Conservation (phyloP, 208 protist species). For the Crithidia brevicula region DNA sequence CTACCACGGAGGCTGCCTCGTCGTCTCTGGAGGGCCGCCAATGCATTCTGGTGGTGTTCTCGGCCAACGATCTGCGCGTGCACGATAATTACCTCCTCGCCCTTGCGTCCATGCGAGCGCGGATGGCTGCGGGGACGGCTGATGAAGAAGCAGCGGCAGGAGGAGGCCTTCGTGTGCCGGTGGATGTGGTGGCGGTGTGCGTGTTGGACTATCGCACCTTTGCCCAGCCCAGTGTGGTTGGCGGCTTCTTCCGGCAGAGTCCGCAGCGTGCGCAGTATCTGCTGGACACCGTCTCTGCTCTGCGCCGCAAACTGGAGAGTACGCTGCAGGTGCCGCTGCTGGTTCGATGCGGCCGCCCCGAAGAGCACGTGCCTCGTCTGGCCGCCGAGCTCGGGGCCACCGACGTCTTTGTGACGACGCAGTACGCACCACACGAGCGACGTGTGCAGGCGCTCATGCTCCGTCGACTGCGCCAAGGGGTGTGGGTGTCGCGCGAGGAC, state of each 20-base stretch:
- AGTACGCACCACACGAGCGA: constrained; percentile 87
- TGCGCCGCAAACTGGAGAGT: constrained; percentile 66
- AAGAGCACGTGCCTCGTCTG: constrained; percentile 85
- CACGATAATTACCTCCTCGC: constrained; percentile 89
- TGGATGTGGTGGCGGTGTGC: constrained; percentile 74
- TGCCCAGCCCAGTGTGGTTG: constrained; percentile 81
- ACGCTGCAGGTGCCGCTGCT: constrained; percentile 71
- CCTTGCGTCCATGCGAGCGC: constrained; percentile 64
- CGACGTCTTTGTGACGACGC: constrained; percentile 86
- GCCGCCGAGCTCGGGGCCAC: constrained; percentile 71
- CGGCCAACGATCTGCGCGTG: constrained; percentile 81
- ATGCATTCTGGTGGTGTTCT: constrained; percentile 83
- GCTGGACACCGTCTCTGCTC: constrained; percentile 66
- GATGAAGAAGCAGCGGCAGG: constrained; percentile 10
- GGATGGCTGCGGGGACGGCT: constrained; percentile 18
- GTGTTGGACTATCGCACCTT: constrained; percentile 88
- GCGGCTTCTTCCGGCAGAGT: constrained; percentile 84
- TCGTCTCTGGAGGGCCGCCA: background rate
- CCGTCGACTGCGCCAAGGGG: constrained; percentile 28
- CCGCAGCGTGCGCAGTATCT: constrained; percentile 82
- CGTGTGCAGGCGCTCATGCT: constrained; percentile 70
- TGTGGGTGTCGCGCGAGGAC: constrained; percentile 45
- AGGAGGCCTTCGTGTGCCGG: constrained; percentile 36
- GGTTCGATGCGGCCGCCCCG: constrained; percentile 77
- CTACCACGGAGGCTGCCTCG: background rate